A percentile compares a stretch with the other conserved stretches of the same genome.
These are phyloP conservation scores for Dactylonectria macrodidyma DNA, from an alignment of 2,329 filamentous ascomycete genomes.

Conservation along the genomic window DNA sequence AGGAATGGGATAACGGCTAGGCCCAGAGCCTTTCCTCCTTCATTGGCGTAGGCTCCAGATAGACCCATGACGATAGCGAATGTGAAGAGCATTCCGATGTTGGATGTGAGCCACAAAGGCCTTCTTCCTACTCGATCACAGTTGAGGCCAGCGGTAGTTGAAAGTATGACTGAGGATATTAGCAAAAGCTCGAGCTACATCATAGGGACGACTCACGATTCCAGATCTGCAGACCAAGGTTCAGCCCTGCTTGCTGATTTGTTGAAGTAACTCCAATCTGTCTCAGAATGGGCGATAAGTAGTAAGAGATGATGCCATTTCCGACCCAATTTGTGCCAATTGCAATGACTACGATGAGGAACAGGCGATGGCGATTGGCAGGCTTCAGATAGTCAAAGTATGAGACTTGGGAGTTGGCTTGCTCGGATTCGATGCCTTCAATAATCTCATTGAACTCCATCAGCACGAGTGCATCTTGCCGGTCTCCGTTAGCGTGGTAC, in stretches of 20 bases:
- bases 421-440: too few relatives aligned
- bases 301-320: constrained; percentile 70
- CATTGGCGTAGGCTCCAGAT: constrained; percentile 5
- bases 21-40: not conserved
- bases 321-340: constrained; percentile 77
- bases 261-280: constrained; percentile 2
- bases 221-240: too few relatives aligned
- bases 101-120: constrained; percentile 4
- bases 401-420: too few relatives aligned
- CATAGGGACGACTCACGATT: too few relatives aligned
- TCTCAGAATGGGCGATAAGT: constrained; percentile 3
- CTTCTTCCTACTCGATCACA: constrained; percentile 13
- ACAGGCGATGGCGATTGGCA: constrained; percentile 74
- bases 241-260: not conserved
- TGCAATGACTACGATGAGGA: constrained; percentile 62
- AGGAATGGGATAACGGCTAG: constrained; percentile 36
- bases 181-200: too few relatives aligned
- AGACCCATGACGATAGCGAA: constrained; percentile 17
- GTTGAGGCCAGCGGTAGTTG: constrained; percentile 18
- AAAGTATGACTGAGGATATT: constrained; percentile 17
- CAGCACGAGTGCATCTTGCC: too few relatives aligned
- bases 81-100: constrained; percentile 2
- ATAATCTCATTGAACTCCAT: too few relatives aligned
- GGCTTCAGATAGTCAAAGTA: constrained; percentile 72
- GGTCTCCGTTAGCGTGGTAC: too few relatives aligned